phyloP scores from a whole-genome alignment of 139 green algal species.

The Pycnococcus provasolii region DNA sequence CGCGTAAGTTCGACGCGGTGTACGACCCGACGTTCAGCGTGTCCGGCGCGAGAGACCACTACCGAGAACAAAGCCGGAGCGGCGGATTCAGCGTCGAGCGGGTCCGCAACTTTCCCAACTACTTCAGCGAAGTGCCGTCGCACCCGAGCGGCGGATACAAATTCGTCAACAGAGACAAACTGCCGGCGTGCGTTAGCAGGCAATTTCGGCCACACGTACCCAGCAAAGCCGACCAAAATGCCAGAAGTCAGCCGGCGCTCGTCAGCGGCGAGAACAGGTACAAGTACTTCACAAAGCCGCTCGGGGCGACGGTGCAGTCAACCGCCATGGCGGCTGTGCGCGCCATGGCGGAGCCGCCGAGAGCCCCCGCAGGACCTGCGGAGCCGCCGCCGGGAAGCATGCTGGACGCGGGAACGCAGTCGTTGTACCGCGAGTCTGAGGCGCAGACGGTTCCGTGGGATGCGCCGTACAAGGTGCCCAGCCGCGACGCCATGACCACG shows the following conservation, averaged over 20 bases:
- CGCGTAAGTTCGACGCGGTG: too few relatives aligned
- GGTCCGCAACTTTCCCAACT: slow-evolving; percentile 47
- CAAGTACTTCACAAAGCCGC: slow-evolving; percentile 36
- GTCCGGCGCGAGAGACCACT: slow-evolving; percentile 52
- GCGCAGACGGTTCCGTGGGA: slow-evolving; percentile 53
- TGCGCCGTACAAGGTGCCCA: slow-evolving; percentile 30
- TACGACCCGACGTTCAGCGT: slow-evolving; percentile 49
- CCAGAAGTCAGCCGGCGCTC: not conserved
- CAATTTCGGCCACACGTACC: slow-evolving; percentile 25
- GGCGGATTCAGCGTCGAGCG: slow-evolving; percentile 46
- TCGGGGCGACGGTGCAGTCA: not conserved
- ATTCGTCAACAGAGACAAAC: slow-evolving; percentile 35
- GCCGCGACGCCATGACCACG: slow-evolving; percentile 24
- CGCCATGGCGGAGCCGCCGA: not conserved
- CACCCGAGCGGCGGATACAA: slow-evolving; percentile 37
- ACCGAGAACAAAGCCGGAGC: slow-evolving; percentile 42
- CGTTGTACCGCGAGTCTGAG: slow-evolving; percentile 61
- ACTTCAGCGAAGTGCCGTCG: slow-evolving; percentile 53
- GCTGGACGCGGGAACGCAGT: slow-evolving; percentile 56
- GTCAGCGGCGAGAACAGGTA: slow-evolving; percentile 39
- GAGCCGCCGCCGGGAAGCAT: not conserved
- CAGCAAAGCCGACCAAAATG: slow-evolving; percentile 12
- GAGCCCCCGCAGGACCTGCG: not conserved
- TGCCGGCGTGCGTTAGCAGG: slow-evolving; percentile 48
- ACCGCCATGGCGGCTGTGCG: not conserved